phyloP scores from a whole-genome alignment of 78 protist species.

The Guillardia theta region DNA sequence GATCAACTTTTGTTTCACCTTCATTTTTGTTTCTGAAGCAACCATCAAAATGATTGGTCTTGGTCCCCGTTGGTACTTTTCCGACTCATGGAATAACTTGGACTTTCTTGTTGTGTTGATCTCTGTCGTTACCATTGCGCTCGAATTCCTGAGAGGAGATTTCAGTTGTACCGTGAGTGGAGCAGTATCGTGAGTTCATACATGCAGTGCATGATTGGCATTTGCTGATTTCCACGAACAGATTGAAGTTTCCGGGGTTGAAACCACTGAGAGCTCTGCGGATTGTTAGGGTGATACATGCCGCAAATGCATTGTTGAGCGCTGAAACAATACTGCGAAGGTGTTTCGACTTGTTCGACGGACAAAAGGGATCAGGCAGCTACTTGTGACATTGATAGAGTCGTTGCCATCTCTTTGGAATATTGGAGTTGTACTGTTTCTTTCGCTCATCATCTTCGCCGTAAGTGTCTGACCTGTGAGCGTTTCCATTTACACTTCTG shows the following conservation, averaged over 20 bases:
- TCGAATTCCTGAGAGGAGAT: slow-evolving; percentile 14
- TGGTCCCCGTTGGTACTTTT: slow-evolving; percentile 30
- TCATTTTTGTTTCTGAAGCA: neutral
- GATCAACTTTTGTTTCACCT: neutral
- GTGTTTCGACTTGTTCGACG: slow-evolving; percentile 2
- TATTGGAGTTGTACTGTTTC: neutral
- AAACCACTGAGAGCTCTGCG: neutral
- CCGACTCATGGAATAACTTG: slow-evolving; percentile 16
- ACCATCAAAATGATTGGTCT: neutral
- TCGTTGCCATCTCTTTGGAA: neutral
- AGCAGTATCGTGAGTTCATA: neutral
- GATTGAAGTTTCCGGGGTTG: neutral
- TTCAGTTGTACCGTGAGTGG: neutral
- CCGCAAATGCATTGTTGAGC: too few relatives aligned
- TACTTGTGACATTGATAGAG: slow-evolving; percentile 26
- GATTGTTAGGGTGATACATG: too few relatives aligned
- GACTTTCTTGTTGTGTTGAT: neutral
- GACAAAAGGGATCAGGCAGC: neutral
- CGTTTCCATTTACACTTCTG: neutral
- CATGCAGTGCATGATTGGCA: neutral
- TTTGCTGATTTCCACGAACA: too few relatives aligned
- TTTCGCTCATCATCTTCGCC: neutral
- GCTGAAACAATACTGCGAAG: too few relatives aligned
- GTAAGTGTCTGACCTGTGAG: neutral
- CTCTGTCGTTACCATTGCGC: neutral